Base-by-base conservation (phyloP, 805 yeast species). In the Suhomyces sp. region DNA sequence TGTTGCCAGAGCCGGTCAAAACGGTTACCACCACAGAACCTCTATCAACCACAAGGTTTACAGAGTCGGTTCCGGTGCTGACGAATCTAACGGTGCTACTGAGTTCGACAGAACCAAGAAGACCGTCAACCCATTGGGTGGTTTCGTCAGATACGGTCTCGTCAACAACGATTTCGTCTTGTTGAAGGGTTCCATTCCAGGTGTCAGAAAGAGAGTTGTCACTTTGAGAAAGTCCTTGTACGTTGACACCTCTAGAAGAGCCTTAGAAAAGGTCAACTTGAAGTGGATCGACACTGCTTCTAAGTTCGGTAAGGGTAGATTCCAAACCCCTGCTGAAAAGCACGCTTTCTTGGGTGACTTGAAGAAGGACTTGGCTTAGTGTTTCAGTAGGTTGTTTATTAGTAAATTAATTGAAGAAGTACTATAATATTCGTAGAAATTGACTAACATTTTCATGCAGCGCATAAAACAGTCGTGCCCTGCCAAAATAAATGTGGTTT, bases 261-360 rank as follows among this genome's bases (percentile, higher is more conserved):
- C 98, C 71, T 77, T 88, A 70, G 99, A 94, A 86, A 79, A 90
- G 81, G 97, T 93, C 68, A 84, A 81, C 86, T 89, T 94, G 82
- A 94, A 94, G 84, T 94, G 98, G 99, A 94, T 94, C 78, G 99
- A 94, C 81, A 94, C 99, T 72, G 97, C 99, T 77, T 94, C 99
- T 74, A 92, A 93, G 83, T 94, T 94, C 92, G 99, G 99, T 88
- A 96, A 94, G 90, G 99, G 99, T 86, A 94, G 99, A 88, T 94
- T 94, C 98, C 99, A 94, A 85, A 94, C 99, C 74, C 96, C 97
- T 72, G 98, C 97, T 79, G 99, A 94, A 87, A 96, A 96, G 92
- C 91, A 87, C 76, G 96, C 99, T 76, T 94, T 94, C 93, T 73
- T 92, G 85, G 99, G 99, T 85, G 93, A 99, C 75, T 88, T 94